These are phyloP conservation scores for Cyberlindnera petersonii DNA, from an alignment of 805 yeast genomes.

Conservation along the genomic window DNA sequence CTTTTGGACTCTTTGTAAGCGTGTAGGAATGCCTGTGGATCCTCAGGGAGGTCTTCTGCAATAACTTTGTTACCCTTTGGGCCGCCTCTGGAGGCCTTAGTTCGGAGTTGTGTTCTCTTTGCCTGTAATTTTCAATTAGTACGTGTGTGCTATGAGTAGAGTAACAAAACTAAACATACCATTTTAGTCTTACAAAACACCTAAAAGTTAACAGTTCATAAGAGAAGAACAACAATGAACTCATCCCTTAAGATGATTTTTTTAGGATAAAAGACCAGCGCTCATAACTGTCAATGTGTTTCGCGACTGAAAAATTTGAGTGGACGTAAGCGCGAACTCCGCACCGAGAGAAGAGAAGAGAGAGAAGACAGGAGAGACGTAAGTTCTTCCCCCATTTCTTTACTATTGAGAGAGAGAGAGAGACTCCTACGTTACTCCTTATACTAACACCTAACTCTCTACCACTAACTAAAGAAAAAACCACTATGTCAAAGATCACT, in stretches of 20 bases:
- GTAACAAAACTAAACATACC: too few relatives aligned
- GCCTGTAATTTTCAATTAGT: constrained; percentile 11
- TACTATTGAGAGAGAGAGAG: neutral
- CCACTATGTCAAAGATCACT: constrained; percentile 28
- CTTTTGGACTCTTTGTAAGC: constrained; percentile 49
- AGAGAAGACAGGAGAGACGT: too few relatives aligned
- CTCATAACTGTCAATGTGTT: constrained; percentile 4
- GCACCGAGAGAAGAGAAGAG: neutral
- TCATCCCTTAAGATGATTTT: too few relatives aligned
- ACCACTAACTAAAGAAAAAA: neutral
- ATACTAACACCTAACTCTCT: too few relatives aligned
- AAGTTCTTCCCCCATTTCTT: too few relatives aligned
- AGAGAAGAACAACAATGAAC: neutral
- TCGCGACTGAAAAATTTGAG: constrained; percentile 13
- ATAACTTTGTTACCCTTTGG: constrained; percentile 6
- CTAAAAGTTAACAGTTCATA: neutral
- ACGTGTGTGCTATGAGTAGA: too few relatives aligned
- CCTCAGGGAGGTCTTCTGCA: constrained; percentile 28
- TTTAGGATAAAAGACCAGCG: too few relatives aligned
- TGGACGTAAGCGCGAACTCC: neutral
- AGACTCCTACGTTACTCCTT: too few relatives aligned
- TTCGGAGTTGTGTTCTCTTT: constrained; percentile 43
- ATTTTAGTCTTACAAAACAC: neutral
- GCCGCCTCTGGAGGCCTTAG: constrained; percentile 31
- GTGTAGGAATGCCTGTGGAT: constrained; percentile 47